phyloP scores from a whole-genome alignment of 768 basidiomycete species.

The Holtermannia corniformis region DNA sequence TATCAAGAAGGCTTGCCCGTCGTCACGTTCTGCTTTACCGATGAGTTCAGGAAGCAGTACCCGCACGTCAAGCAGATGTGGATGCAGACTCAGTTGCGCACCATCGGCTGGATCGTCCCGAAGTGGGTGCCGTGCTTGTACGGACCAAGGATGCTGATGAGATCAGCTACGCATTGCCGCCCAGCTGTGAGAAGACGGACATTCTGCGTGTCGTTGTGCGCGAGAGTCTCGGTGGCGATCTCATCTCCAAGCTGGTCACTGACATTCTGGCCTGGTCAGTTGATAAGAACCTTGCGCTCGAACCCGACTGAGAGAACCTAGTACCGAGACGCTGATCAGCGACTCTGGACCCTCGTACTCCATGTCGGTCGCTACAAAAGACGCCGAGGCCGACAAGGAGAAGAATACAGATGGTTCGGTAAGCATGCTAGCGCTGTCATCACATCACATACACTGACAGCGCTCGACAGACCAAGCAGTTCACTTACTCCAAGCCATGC shows the following conservation, averaged over 20 bases:
- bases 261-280: conserved; percentile 33
- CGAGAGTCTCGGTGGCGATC: conserved; percentile 48
- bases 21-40: conserved; percentile 51
- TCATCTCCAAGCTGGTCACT: conserved; percentile 25
- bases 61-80: conserved; percentile 49
- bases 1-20: conserved; percentile 52
- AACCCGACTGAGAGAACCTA: neutral
- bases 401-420: neutral
- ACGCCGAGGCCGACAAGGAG: neutral
- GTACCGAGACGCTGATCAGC: conserved; percentile 24
- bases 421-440: neutral
- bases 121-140: conserved; percentile 39
- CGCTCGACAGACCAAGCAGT: neutral
- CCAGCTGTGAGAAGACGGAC: conserved; percentile 49
- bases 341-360: conserved; percentile 21
- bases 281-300: neutral
- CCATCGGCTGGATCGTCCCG: conserved; percentile 57
- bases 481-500: neutral
- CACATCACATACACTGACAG: neutral
- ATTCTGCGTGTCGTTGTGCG: conserved; percentile 57
- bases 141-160: neutral
- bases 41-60: conserved; percentile 49
- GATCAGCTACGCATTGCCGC: conserved; percentile 48
- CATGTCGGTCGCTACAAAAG: conserved; percentile 17
- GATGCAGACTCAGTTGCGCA: conserved; percentile 45